Conservation (phyloP, 2,329 filamentous ascomycete species). For the Hypomyces perniciosus region DNA sequence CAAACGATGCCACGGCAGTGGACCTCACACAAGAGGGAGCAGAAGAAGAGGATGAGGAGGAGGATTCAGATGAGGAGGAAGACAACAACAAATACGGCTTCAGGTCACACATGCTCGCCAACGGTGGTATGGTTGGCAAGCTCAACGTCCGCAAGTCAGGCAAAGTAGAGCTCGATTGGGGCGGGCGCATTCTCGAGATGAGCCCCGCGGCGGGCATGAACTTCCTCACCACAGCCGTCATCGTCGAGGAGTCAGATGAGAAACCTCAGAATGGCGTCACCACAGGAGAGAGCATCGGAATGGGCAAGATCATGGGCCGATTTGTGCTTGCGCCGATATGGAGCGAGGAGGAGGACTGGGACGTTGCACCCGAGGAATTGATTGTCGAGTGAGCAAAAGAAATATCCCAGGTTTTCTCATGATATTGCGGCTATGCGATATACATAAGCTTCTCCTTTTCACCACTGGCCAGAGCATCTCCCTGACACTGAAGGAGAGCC, state of each 20-base stretch:
- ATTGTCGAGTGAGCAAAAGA: not conserved
- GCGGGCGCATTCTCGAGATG: conserved; percentile 50
- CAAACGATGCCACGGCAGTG: conserved; percentile 22
- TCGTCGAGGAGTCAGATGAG: conserved; percentile 53
- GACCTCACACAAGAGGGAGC: conserved; percentile 36
- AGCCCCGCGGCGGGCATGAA: conserved; percentile 45
- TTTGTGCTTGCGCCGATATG: conserved; percentile 55
- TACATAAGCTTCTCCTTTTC: not conserved
- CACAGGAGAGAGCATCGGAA: conserved; percentile 49
- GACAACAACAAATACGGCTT: conserved; percentile 31
- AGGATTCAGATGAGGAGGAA: conserved; percentile 23
- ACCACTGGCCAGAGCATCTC: too few species aligned
- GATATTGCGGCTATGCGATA: not conserved
- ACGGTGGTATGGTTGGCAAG: conserved; percentile 55
- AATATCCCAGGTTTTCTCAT: not conserved
- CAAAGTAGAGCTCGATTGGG: conserved; percentile 57
- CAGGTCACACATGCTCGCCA: conserved; percentile 35
- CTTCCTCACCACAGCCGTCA: conserved; percentile 53
- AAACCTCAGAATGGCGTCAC: conserved; percentile 38
- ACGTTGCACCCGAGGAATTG: conserved; percentile 34
- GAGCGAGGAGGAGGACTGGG: conserved; percentile 53
- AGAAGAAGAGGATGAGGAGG: conserved; percentile 16
- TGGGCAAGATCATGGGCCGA: conserved; percentile 58
- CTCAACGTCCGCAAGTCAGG: conserved; percentile 57
- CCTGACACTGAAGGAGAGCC: too few species aligned